Evolutionary conservation across 306 rosid species (phyloP).

Genomic region (Hippophae rhamnoides): DNA sequence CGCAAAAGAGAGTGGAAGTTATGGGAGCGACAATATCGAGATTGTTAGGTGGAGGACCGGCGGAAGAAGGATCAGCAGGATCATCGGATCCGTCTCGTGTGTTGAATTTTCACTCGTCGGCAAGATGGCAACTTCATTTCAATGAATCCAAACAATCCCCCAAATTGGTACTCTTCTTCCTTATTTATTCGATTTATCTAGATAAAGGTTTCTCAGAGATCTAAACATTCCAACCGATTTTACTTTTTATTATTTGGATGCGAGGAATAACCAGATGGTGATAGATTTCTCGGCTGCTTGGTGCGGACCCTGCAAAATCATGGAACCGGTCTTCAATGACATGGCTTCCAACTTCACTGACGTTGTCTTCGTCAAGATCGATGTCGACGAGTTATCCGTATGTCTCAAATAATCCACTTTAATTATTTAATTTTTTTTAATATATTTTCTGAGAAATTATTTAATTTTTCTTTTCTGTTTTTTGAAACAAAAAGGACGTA

Average conservation of each 20-base stretch:
- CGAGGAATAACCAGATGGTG: constrained; percentile 34
- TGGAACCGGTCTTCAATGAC: constrained; percentile 55
- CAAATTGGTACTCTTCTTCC: constrained; percentile 33
- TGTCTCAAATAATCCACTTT: not conserved
- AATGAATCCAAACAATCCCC: constrained; percentile 26
- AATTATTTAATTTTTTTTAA: too few species aligned
- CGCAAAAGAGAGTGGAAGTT: not conserved
- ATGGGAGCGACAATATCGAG: constrained; percentile 35
- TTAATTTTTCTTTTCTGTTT: not conserved
- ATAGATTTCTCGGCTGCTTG: constrained; percentile 88
- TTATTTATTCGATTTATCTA: too few species aligned
- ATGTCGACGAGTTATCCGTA: constrained; percentile 83
- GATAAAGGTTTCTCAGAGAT: not conserved
- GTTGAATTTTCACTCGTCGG: too few species aligned
- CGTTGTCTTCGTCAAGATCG: constrained; percentile 73
- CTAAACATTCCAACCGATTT: not conserved
- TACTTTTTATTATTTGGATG: not conserved
- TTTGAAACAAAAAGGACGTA: constrained; percentile 41
- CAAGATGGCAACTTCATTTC: too few species aligned
- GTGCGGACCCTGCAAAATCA: constrained; percentile 91
- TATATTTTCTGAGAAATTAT: not conserved
- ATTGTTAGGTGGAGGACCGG: not conserved
- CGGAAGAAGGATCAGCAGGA: not conserved
- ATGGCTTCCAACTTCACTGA: constrained; percentile 37
- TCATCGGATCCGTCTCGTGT: constrained; percentile 10